These are phyloP conservation scores for Diplogelasinospora grovesii DNA, from an alignment of 495 filamentous ascomycete genomes.

Conservation along the genomic window DNA sequence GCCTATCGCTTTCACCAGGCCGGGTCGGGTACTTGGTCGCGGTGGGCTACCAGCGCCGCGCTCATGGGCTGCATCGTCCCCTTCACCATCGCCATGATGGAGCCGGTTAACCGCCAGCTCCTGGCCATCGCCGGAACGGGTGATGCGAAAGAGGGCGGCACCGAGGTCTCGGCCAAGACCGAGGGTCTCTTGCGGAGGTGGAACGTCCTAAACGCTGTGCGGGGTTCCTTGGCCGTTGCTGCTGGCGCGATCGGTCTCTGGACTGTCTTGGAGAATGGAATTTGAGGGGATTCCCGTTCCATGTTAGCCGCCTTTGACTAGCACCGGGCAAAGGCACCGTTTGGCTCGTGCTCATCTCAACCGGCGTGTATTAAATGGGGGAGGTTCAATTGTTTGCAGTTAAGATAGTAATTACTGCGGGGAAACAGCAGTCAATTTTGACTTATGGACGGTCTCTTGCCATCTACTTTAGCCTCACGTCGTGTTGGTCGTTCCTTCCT, in stretches of 20 bases:
- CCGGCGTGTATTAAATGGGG: too few species aligned
- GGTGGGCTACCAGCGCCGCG: conserved; percentile 7
- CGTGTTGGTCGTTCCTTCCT: too few species aligned
- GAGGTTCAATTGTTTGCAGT: too few species aligned
- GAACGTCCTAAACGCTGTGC: conserved; percentile 5
- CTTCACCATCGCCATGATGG: conserved; percentile 1
- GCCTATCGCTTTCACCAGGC: conserved; percentile 3
- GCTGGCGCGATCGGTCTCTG: conserved; percentile 7
- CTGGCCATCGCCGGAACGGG: conserved; percentile 7
- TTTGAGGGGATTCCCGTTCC: too few species aligned
- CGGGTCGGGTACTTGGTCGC: conserved; percentile 1
- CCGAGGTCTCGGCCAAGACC: conserved; percentile 8
- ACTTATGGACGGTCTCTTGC: too few species aligned
- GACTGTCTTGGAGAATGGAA: conserved; percentile 7
- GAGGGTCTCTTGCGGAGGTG: conserved; percentile 9
- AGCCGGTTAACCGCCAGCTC: conserved; percentile 7
- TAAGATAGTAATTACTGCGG: too few species aligned
- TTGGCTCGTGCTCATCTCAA: too few species aligned
- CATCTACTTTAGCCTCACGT: too few species aligned
- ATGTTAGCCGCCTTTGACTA: too few species aligned
- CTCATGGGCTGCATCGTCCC: conserved; percentile 5
- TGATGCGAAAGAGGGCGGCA: conserved; percentile 7
- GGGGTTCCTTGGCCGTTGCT: conserved; percentile 1
- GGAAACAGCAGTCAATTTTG: too few species aligned
- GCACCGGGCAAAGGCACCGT: too few species aligned